These are phyloP conservation scores for Astrothelium macrocarpum DNA, from an alignment of 495 filamentous ascomycete genomes.

Conservation along the genomic window DNA sequence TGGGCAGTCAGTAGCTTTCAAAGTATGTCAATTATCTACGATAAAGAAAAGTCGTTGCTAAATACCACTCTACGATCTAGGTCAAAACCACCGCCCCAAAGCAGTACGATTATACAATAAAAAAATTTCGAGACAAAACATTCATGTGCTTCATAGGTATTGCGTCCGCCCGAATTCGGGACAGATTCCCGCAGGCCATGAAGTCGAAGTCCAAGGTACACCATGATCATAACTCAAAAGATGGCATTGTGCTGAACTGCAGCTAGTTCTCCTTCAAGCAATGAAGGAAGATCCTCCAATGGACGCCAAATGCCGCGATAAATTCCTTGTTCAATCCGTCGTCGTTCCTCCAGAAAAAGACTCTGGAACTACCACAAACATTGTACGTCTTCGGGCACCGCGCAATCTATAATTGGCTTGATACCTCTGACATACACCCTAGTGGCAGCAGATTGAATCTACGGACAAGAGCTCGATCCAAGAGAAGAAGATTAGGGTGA, in stretches of 20 bases:
- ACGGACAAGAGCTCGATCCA: conserved; percentile 65
- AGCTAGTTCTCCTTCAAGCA: conserved; percentile 79
- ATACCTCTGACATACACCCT: conserved; percentile 23
- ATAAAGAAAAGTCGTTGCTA: not conserved
- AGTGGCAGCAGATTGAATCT: conserved; percentile 73
- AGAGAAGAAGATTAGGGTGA: conserved; percentile 95
- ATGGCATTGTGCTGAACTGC: conserved; percentile 18
- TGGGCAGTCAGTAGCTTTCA: conserved; percentile 79
- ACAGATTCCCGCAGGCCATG: conserved; percentile 75
- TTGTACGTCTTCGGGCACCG: not conserved
- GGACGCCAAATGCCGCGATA: conserved; percentile 88
- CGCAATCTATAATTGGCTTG: not conserved
- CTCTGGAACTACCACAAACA: conserved; percentile 2
- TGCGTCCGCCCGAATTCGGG: conserved; percentile 97
- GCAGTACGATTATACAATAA: conserved; percentile 54
- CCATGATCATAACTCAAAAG: conserved; percentile 17
- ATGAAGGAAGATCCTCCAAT: conserved; percentile 89
- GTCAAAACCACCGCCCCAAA: conserved; percentile 99
- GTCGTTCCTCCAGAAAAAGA: conserved; percentile 76
- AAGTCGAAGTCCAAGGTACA: conserved; percentile 88
- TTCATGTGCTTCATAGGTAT: conserved; percentile 51
- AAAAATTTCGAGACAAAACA: not conserved
- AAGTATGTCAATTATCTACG: conserved; percentile 47
- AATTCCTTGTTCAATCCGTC: conserved; percentile 95
- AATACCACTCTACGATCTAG: conserved; percentile 36